These are phyloP conservation scores for Stentor coeruleus DNA, from an alignment of 73 alveolate species.

Conservation along the genomic window DNA sequence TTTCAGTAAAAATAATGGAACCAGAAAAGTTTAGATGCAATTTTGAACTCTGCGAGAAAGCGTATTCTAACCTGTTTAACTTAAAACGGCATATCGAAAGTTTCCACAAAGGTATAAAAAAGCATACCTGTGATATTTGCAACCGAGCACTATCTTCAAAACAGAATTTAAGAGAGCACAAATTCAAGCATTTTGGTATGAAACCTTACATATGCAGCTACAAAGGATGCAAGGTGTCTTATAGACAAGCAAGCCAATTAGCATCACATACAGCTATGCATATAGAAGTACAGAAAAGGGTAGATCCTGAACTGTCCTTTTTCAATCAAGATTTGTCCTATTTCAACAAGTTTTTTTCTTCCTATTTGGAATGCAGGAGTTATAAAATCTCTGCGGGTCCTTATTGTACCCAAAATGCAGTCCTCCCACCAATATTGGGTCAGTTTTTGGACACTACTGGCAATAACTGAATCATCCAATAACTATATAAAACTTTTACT, in stretches of 20 bases:
- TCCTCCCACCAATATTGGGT: no score
- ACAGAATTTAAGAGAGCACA: constrained; percentile 20
- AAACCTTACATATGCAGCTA: not conserved
- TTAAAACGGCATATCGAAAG: not conserved
- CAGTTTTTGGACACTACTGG: no score
- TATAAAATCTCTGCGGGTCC: no score
- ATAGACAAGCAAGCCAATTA: not conserved
- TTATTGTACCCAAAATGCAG: no score
- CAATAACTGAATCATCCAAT: no score
- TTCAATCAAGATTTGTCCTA: no score
- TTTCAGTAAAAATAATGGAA: no score
- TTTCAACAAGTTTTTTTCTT: no score
- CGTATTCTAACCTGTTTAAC: not conserved
- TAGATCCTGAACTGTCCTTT: no score
- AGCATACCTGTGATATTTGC: not conserved
- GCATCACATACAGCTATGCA: not conserved
- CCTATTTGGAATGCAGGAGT: no score
- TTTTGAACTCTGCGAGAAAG: not conserved
- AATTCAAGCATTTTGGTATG: not conserved
- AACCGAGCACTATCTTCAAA: not conserved
- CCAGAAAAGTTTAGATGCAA: not conserved
- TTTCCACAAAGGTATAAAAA: not conserved
- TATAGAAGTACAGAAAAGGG: no score
- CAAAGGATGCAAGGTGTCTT: not conserved
- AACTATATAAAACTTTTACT: no score